A percentile compares a stretch with the other conserved stretches of the same genome.
Conservation (phyloP, 768 basidiomycete species). For the Strobilomyces confusus region DNA sequence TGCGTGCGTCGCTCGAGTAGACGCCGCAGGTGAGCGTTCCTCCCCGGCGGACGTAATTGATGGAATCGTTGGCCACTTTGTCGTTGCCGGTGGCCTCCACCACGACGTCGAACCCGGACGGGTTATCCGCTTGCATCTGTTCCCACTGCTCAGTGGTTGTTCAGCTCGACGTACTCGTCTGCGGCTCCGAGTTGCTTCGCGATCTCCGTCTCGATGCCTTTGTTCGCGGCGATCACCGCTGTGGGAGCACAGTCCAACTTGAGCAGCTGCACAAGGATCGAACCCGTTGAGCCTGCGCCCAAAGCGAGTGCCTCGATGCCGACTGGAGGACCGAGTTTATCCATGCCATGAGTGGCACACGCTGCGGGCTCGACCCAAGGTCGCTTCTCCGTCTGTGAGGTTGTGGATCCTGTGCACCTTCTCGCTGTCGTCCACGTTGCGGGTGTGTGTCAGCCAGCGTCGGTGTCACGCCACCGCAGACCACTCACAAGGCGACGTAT, state of each 20-base stretch:
- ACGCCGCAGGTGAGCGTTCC: constrained; percentile 84
- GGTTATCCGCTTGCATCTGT: constrained; percentile 68
- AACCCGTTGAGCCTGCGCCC: constrained; percentile 82
- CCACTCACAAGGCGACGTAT: constrained; percentile 65
- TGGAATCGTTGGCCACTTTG: constrained; percentile 73
- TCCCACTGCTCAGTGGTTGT: constrained; percentile 74
- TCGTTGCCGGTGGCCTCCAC: constrained; percentile 75
- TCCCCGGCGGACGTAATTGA: constrained; percentile 79
- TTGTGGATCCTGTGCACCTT: constrained; percentile 83
- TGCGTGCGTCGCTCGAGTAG: constrained; percentile 73
- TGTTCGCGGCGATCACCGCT: constrained; percentile 80
- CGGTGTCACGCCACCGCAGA: no score
- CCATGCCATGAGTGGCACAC: constrained; percentile 85
- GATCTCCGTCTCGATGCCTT: constrained; percentile 82
- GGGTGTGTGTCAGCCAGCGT: background rate
- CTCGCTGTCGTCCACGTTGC: constrained; percentile 36
- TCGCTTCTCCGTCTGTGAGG: constrained; percentile 79
- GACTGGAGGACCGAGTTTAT: constrained; percentile 74
- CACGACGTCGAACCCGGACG: constrained; percentile 82
- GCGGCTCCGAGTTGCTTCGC: constrained; percentile 71
- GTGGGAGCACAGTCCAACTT: constrained; percentile 78
- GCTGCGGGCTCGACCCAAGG: constrained; percentile 82
- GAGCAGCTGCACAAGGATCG: constrained; percentile 81
- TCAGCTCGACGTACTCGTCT: constrained; percentile 81
- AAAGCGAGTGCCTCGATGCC: constrained; percentile 78